phyloP scores from a whole-genome alignment of 1,284 basidiomycete genomes.

The Boletus semigastroideus region DNA sequence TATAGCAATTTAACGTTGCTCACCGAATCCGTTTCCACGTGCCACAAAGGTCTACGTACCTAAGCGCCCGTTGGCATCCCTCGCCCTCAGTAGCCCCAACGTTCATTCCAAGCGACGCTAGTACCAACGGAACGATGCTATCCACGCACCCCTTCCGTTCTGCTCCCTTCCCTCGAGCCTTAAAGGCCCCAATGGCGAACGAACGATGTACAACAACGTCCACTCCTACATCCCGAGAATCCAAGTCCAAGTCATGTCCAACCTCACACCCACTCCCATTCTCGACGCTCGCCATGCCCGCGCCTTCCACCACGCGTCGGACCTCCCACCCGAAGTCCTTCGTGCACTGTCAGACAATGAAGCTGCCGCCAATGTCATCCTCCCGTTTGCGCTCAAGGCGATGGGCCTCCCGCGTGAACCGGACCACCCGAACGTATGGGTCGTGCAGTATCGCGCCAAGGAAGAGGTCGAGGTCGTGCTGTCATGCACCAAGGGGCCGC shows the following conservation, averaged over 20 bases:
- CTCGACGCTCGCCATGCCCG: not conserved
- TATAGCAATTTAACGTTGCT: too few relatives aligned
- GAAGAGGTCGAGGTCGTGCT: conserved; percentile 52
- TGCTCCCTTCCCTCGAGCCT: too few relatives aligned
- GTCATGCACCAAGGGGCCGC: conserved; percentile 51
- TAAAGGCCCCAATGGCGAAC: conserved; percentile 1
- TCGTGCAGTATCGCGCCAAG: conserved; percentile 39
- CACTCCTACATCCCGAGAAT: too few relatives aligned
- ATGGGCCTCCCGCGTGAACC: conserved; percentile 16
- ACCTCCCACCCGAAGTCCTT: conserved; percentile 40
- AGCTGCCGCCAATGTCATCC: conserved; percentile 52
- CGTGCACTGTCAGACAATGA: conserved; percentile 39
- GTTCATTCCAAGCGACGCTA: too few relatives aligned
- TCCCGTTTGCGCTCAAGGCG: conserved; percentile 43
- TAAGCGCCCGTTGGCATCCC: too few relatives aligned
- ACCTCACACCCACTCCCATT: conserved; percentile 8
- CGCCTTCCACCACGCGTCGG: conserved; percentile 11
- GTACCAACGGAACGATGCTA: too few relatives aligned
- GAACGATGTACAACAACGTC: too few relatives aligned
- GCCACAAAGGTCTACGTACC: too few relatives aligned
- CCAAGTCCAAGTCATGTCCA: not conserved
- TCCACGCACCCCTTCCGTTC: too few relatives aligned
- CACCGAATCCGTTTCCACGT: too few relatives aligned
- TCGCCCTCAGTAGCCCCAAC: too few relatives aligned
- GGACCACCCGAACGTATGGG: conserved; percentile 43